Evolutionary conservation across 805 yeast species (phyloP).

Genomic region (Barnettozyma sp.): DNA sequence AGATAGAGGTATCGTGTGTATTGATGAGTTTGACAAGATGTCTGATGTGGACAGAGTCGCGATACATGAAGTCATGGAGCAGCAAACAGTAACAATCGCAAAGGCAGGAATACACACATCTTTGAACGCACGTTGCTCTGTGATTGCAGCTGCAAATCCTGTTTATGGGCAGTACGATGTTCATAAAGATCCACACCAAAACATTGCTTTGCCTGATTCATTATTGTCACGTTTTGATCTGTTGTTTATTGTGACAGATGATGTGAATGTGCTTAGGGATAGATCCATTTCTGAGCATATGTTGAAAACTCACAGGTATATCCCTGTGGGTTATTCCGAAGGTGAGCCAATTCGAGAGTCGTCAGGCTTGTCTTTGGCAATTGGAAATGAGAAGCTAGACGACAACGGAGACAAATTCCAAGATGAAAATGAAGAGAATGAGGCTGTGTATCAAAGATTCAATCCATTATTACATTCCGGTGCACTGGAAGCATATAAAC

Average conservation of each 20-base stretch:
- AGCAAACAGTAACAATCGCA: constrained; percentile 96
- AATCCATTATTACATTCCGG: constrained; percentile 81
- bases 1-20: constrained; percentile 95
- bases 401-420: constrained; percentile 44
- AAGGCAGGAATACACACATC: constrained; percentile 98
- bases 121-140: constrained; percentile 92
- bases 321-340: constrained; percentile 82
- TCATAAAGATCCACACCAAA: constrained; percentile 92
- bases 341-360: constrained; percentile 91
- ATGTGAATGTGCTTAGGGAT: constrained; percentile 78
- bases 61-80: constrained; percentile 99
- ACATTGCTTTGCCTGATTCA: constrained; percentile 95
- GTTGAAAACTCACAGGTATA: constrained; percentile 82
- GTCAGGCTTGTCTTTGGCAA: constrained; percentile 63
- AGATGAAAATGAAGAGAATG: constrained; percentile 36
- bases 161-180: constrained; percentile 95
- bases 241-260: constrained; percentile 92
- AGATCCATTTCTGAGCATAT: constrained; percentile 91
- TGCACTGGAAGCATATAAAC: constrained; percentile 39
- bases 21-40: constrained; percentile 98
- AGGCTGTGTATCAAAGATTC: constrained; percentile 70
- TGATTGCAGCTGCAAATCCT: constrained; percentile 97
- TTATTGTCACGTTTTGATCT: constrained; percentile 93
- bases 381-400: constrained; percentile 56
- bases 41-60: constrained; percentile 95